Base-by-base conservation (phyloP, 345 rosid species). In the Ceriops tagal region DNA sequence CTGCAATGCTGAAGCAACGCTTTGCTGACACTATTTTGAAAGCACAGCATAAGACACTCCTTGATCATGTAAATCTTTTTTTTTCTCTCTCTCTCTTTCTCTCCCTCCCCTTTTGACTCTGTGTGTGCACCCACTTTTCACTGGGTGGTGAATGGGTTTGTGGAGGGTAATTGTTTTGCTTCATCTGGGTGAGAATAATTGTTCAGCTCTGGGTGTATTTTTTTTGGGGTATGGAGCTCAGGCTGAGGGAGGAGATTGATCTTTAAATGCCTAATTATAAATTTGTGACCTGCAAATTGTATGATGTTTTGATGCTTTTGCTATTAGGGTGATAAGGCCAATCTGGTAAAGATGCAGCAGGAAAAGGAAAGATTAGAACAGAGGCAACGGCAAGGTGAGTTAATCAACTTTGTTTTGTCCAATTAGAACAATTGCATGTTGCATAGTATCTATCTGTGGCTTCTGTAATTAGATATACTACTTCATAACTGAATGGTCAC, bases 11-110 rank as follows among this genome's bases (percentile, higher is more conserved):
- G 28, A 93, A 82, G 77, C 79, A 69, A 26, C 92, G 95, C 39
- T 93, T 89, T 73, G 98, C 96, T 18, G 88, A 76, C 49, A 86
- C 91, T 31, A 91, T 93, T 47, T 58, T 85, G 60, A 89, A 80
- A 85, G 92, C 96, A 15, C 81, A 84, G 63, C 89, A 84, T 67
- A 87, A 77, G 86, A 84, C 88, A 37, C 78, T 82, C 34, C 86
- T 82, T 53, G 85, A 80, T 68, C 78, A 88, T 39, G 98, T 87
- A 88, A 66, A 78, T 6, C n/a, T 35, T n/a, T n/a, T n/a, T n/a
- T n/a, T n/a, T 18, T 55, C 10, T 55, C 59, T 21, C 3, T 30
- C 31, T 30, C 31, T 31, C 34, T 31, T 6, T 31, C 34, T 31
- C 32, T 31, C 5, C 5, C 32, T 1, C 6, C 18, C 18, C 16